Percentiles rank a stretch among this genome's conserved stretches.
These are phyloP conservation scores for Scedosporium dehoogii DNA, from an alignment of 2,329 filamentous ascomycete genomes.

Conservation along the genomic window DNA sequence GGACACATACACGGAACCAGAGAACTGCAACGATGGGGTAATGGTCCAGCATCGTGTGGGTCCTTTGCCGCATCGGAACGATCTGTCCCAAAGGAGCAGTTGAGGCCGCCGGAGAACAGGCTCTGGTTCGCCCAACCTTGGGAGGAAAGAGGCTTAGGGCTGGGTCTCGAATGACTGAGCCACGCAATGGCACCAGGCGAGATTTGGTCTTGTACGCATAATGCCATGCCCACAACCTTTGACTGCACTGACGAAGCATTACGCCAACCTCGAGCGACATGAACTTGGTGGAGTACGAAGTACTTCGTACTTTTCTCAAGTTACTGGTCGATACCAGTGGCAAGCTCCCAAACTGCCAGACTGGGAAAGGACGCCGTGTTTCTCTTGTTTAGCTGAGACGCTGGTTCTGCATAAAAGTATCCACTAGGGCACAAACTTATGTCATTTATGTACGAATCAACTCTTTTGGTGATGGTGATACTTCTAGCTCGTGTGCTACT, in stretches of 20 bases:
- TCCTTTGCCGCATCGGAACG: neutral
- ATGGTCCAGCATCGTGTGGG: neutral
- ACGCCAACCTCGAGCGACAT: neutral
- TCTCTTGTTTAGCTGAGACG: slow-evolving; percentile 4
- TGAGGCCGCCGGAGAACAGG: neutral
- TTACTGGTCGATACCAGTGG: neutral
- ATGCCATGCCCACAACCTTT: neutral
- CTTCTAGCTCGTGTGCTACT: no score
- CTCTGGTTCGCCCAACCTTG: neutral
- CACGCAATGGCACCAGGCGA: slow-evolving; percentile 1
- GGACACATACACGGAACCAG: neutral
- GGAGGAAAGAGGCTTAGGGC: neutral
- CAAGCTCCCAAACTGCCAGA: neutral
- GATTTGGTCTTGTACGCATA: neutral
- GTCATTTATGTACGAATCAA: neutral
- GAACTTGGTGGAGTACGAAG: neutral
- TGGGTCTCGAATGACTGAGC: neutral
- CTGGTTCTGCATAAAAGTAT: slow-evolving; percentile 2
- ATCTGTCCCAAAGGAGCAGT: neutral
- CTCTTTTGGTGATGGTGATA: no score
- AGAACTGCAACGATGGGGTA: neutral
- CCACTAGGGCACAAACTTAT: slow-evolving; percentile 1
- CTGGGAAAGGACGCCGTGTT: neutral
- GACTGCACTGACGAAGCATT: neutral
- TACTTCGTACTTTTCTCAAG: no score